phyloP scores from a whole-genome alignment of 2,329 filamentous ascomycete genomes.

The Epichloe sylvatica region DNA sequence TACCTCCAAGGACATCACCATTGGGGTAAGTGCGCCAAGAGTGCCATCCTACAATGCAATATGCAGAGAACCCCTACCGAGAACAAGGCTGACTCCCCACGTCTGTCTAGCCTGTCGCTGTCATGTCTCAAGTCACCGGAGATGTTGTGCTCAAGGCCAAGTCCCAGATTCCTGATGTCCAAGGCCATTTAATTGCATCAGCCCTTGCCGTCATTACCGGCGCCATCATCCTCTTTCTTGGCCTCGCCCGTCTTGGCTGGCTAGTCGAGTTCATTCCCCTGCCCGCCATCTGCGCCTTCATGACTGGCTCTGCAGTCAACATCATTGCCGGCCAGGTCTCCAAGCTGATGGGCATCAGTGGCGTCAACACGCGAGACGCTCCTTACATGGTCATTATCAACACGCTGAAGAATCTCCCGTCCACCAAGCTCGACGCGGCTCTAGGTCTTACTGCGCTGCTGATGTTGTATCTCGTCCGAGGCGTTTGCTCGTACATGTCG shows the following conservation, averaged over 20 bases:
- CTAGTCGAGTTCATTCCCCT: slow-evolving; percentile 41
- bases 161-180: slow-evolving; percentile 23
- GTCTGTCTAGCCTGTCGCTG: slow-evolving; percentile 33
- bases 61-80: neutral
- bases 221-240: slow-evolving; percentile 33
- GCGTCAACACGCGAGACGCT: slow-evolving; percentile 34
- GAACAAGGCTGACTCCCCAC: slow-evolving; percentile 3
- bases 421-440: slow-evolving; percentile 52
- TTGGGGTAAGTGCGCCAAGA: slow-evolving; percentile 45
- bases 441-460: slow-evolving; percentile 56
- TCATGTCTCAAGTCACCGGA: slow-evolving; percentile 39
- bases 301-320: slow-evolving; percentile 38
- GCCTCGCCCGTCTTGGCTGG: slow-evolving; percentile 37
- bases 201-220: slow-evolving; percentile 35
- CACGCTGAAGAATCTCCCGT: slow-evolving; percentile 31
- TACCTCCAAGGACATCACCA: slow-evolving; percentile 83
- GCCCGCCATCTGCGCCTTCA: slow-evolving; percentile 38
- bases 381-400: slow-evolving; percentile 38
- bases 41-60: neutral
- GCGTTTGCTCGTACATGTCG: slow-evolving; percentile 47
- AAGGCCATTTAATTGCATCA: slow-evolving; percentile 31
- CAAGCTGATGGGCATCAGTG: slow-evolving; percentile 35
- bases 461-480: slow-evolving; percentile 55
- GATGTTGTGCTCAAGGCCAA: slow-evolving; percentile 30
- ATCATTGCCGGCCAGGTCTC: slow-evolving; percentile 37